These are phyloP conservation scores for Dimocarpus longan DNA, from an alignment of 345 rosid species.

Conservation along the genomic window DNA sequence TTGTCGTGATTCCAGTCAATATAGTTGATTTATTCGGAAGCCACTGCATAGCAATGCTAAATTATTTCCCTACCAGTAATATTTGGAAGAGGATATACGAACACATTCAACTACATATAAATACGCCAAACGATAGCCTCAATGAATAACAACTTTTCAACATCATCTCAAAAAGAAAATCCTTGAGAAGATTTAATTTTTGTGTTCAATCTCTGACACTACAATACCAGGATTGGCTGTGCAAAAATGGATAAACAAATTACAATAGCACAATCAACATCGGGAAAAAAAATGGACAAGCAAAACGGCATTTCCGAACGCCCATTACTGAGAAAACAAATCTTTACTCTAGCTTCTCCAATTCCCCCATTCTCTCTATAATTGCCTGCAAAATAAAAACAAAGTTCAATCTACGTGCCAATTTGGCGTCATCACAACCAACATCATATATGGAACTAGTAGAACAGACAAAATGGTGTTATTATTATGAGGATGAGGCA, in stretches of 20 bases:
- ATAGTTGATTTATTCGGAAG: background rate
- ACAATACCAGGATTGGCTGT: constrained; percentile 21
- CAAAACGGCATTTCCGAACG: constrained; percentile 8
- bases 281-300: constrained; percentile 8
- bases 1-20: background rate
- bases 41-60: background rate
- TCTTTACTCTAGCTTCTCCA: constrained; percentile 82
- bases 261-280: constrained; percentile 12
- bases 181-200: background rate
- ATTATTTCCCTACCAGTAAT: background rate
- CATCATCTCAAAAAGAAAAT: background rate
- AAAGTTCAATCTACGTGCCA: background rate
- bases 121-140: background rate
- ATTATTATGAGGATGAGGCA: background rate
- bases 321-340: constrained; percentile 4
- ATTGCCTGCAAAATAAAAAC: constrained; percentile 62
- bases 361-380: constrained; percentile 91
- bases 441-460: background rate
- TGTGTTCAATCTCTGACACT: background rate
- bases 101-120: background rate
- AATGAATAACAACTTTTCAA: background rate
- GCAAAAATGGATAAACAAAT: constrained; percentile 19
- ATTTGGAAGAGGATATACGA: background rate
- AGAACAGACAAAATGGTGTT: background rate
- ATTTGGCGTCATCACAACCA: background rate